Evolutionary conservation across 257 asterid species (phyloP).

Genomic region (Nicotiana undulata): DNA sequence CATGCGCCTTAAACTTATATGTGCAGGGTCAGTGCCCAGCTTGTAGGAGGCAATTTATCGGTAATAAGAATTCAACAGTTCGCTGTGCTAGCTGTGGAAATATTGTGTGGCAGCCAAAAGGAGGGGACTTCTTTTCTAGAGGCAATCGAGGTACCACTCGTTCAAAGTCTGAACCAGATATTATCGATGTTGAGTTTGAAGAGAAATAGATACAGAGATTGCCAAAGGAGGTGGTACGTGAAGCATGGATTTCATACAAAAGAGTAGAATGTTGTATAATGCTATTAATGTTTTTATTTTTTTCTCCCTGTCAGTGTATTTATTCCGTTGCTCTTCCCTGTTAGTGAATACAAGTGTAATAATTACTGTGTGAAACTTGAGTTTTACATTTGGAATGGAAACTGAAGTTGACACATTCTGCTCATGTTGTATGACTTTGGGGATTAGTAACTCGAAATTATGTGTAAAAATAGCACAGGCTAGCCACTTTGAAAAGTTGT

Average conservation of each 20-base stretch:
- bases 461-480: no score
- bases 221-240: background rate
- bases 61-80: constrained; percentile 76
- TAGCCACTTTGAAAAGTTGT: no score
- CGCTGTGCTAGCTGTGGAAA: constrained; percentile 84
- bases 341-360: background rate
- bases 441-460: background rate
- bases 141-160: constrained; percentile 52
- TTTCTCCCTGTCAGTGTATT: background rate
- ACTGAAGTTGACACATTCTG: background rate
- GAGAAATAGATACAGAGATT: constrained; percentile 50
- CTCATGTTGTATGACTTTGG: background rate
- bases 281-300: background rate
- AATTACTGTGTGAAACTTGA: background rate
- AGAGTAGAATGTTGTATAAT: constrained; percentile 1
- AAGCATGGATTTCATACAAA: background rate
- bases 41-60: constrained; percentile 75
- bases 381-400: background rate
- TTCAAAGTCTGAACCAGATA: constrained; percentile 66
- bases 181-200: constrained; percentile 93
- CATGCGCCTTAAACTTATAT: background rate
- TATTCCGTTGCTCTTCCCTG: background rate
- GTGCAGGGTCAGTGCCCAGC: constrained; percentile 96
- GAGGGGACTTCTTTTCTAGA: constrained; percentile 51
- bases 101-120: constrained; percentile 87